Evolutionary conservation across 2,329 filamentous ascomycete genomes (phyloP).

Genomic region (Septoria linicola): DNA sequence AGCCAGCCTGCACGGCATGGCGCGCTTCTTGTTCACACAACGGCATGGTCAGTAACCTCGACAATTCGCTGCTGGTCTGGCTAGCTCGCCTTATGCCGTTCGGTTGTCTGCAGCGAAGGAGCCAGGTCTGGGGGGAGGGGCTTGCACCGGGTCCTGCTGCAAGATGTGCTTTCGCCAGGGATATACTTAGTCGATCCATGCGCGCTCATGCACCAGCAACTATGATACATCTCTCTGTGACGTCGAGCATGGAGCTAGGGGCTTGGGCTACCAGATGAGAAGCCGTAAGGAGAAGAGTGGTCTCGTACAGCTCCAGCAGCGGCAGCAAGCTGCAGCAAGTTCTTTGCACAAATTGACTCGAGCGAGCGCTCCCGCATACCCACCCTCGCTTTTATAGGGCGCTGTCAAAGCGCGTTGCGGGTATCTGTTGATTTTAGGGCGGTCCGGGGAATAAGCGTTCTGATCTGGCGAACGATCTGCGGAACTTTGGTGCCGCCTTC

Average conservation of each 20-base stretch:
- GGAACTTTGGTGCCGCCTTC: constrained; percentile 4
- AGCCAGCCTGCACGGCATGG: constrained; percentile 23
- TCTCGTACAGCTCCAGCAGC: not conserved
- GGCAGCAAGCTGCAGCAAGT: not conserved
- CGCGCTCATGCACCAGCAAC: constrained; percentile 30
- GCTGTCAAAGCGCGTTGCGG: constrained; percentile 15
- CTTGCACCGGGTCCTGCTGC: constrained; percentile 21
- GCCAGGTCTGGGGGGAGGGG: constrained; percentile 19
- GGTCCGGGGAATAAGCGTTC: constrained; percentile 24
- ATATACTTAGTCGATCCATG: constrained; percentile 32
- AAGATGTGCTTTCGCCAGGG: constrained; percentile 22
- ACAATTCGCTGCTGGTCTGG: constrained; percentile 16
- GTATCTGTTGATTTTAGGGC: constrained; percentile 18
- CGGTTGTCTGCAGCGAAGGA: constrained; percentile 25
- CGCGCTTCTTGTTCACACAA: constrained; percentile 22
- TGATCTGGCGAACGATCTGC: constrained; percentile 34
- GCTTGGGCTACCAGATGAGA: constrained; percentile 24
- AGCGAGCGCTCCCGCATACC: constrained; percentile 8
- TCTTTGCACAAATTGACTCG: constrained; percentile 17
- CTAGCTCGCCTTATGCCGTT: constrained; percentile 23
- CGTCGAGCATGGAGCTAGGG: constrained; percentile 28
- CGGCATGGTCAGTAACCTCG: constrained; percentile 17
- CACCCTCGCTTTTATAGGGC: not conserved
- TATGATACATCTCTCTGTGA: constrained; percentile 25
- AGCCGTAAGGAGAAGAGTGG: constrained; percentile 11